Evolutionary conservation across 306 rosid genomes (phyloP).

Genomic region (Castanea mollissima): DNA sequence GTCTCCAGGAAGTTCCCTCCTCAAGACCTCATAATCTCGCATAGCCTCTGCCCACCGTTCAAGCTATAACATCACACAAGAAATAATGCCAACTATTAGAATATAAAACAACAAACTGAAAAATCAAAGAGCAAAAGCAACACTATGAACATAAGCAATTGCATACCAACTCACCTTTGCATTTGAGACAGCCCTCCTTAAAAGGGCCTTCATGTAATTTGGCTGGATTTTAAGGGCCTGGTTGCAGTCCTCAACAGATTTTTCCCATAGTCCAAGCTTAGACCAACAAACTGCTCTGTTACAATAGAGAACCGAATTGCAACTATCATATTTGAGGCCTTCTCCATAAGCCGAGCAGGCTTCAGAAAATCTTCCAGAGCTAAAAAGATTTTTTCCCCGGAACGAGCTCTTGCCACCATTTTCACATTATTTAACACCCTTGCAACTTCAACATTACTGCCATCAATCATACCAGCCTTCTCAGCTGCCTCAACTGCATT

Average conservation of each 20-base stretch:
- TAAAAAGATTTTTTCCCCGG: conserved; percentile 93
- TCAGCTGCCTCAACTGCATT: conserved; percentile 84
- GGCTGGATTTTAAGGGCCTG: conserved; percentile 75
- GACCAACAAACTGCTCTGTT: conserved; percentile 97
- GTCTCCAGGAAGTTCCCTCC: conserved; percentile 73
- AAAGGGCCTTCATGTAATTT: conserved; percentile 86
- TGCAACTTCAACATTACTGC: conserved; percentile 69
- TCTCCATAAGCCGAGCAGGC: conserved; percentile 89
- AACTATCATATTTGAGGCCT: conserved; percentile 77
- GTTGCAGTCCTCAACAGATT: conserved; percentile 84
- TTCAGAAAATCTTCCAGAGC: conserved; percentile 87
- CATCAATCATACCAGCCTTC: conserved; percentile 70
- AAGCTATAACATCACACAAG: conserved; percentile 46
- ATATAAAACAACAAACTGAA: too few species aligned
- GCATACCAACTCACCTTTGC: conserved; percentile 55
- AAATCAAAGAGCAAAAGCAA: not conserved
- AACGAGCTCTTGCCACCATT: conserved; percentile 84
- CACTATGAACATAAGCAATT: too few species aligned
- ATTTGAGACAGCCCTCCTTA: conserved; percentile 91
- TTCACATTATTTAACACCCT: conserved; percentile 62
- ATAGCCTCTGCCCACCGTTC: conserved; percentile 90
- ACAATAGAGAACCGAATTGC: conserved; percentile 84
- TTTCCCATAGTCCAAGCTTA: conserved; percentile 89
- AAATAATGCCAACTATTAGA: too few species aligned
- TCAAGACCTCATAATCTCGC: conserved; percentile 69